Base-by-base conservation (phyloP, 164 flowering plant genomes). In the Annona cherimola region DNA sequence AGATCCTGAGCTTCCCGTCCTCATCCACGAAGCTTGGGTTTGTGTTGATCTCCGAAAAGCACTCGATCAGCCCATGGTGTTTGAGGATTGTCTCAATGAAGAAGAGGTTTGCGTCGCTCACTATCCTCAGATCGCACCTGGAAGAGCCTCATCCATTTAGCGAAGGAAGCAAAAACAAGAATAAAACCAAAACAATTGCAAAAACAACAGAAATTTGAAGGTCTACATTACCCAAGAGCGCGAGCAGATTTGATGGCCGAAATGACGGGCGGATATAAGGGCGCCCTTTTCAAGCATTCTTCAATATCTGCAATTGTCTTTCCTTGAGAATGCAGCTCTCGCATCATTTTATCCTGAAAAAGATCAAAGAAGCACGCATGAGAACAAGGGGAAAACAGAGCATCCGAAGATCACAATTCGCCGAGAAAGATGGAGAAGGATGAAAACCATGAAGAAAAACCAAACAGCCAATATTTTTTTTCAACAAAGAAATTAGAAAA, bases 61-160 rank as follows among this genome's bases (percentile, higher is more conserved):
- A 89, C 4, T 80, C 86, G 41, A 76, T 73, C 3, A 91, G 39
- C 7, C 89, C 92, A 63, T 79, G 88, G 77, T 91, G 90, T 19
- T 86, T 73, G 80, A 93, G 67, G 43, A 93, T 86, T n/a, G 94
- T 93, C 81, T 87, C 97, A 8, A 93, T 88, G 83, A 81, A 91
- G 80, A 93, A 93, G 66, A 66, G 1, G 63, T 93, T 91, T 3
- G 98, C 97, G 66, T 93, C 98, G 59, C 97, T 93, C 9, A 91
- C 84, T 19, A 91, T 83, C 83, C 89, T 86, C 86, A 90, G 76
- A 55, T 91, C 92, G 70, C 95, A 93, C 79, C 98, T 90, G 86
- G 26, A 63, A 77, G 59, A 35, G n/a, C n/a, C n/a, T n/a, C n/a
- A n/a, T 42, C 14, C 35, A n/a, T 6, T 59, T 4, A 3, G 19